These are phyloP conservation scores for Neonectria magnoliae DNA, from an alignment of 2,329 filamentous ascomycete genomes.

Conservation along the genomic window DNA sequence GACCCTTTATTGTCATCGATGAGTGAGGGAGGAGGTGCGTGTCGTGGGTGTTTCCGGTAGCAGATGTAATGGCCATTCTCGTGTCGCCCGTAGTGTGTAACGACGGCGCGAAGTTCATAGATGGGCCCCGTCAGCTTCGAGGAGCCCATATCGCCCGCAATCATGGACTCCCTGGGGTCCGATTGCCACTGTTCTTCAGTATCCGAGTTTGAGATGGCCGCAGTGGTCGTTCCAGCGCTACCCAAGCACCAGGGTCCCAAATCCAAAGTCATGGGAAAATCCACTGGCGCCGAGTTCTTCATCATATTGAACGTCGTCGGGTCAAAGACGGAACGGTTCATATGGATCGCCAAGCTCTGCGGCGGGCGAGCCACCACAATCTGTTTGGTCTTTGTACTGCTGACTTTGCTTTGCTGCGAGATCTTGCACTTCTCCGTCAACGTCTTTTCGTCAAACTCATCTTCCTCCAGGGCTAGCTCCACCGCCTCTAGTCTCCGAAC, in stretches of 20 bases:
- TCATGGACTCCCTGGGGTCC: conserved; percentile 77
- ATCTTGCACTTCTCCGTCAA: conserved; percentile 73
- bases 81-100: conserved; percentile 90
- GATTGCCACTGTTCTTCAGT: conserved; percentile 74
- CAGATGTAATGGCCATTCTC: conserved; percentile 97
- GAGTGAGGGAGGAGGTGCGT: conserved; percentile 21
- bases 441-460: conserved; percentile 80
- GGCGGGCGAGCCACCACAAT: conserved; percentile 86
- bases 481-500: conserved; percentile 71
- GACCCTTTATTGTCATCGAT: conserved; percentile 7
- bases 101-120: conserved; percentile 83
- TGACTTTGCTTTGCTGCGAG: conserved; percentile 72
- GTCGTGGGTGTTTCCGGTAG: conserved; percentile 75
- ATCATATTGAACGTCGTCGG: conserved; percentile 80
- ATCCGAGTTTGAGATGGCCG: background rate
- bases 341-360: conserved; percentile 82
- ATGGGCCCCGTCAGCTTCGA: conserved; percentile 66
- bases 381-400: conserved; percentile 88
- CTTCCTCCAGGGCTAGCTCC: conserved; percentile 76
- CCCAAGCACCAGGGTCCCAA: conserved; percentile 88
- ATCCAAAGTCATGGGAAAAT: conserved; percentile 79
- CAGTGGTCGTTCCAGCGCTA: conserved; percentile 51
- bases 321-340: conserved; percentile 93
- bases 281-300: conserved; percentile 85
- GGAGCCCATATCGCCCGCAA: conserved; percentile 63